These are phyloP conservation scores for Primulina huaijiensis DNA, from an alignment of 257 asterid species.

Conservation along the genomic window DNA sequence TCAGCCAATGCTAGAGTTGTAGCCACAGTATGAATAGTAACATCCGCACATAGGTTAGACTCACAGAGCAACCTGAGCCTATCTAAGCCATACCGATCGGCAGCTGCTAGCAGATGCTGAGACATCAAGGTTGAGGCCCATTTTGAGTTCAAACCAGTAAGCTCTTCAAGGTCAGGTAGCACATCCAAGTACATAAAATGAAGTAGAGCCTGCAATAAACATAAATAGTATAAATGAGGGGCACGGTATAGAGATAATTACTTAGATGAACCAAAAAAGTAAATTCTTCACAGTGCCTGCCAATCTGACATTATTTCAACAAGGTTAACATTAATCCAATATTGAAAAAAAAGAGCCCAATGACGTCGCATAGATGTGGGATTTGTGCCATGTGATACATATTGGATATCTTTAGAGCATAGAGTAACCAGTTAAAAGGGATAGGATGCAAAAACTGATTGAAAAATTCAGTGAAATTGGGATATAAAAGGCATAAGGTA, in stretches of 20 bases:
- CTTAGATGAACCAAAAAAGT: not conserved
- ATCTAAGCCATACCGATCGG: conserved; percentile 87
- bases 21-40: conserved; percentile 93
- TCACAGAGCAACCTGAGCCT: conserved; percentile 88
- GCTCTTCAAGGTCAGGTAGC: conserved; percentile 82
- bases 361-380: not conserved
- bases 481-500: not conserved
- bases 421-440: too few species aligned
- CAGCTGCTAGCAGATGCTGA: conserved; percentile 96
- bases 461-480: not conserved
- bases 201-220: conserved; percentile 64
- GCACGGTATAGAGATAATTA: not conserved
- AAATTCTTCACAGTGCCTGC: not conserved
- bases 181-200: conserved; percentile 87
- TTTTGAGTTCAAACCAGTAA: conserved; percentile 71
- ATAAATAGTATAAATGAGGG: not conserved
- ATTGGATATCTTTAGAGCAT: too few species aligned
- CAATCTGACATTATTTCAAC: not conserved
- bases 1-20: conserved; percentile 95
- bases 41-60: conserved; percentile 70
- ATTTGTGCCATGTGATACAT: not conserved
- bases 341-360: not conserved
- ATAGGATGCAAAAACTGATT: not conserved
- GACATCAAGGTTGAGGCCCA: conserved; percentile 94
- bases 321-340: not conserved